Conservation (phyloP, 2,329 filamentous ascomycete genomes). For the Cytospora chrysosperma region DNA sequence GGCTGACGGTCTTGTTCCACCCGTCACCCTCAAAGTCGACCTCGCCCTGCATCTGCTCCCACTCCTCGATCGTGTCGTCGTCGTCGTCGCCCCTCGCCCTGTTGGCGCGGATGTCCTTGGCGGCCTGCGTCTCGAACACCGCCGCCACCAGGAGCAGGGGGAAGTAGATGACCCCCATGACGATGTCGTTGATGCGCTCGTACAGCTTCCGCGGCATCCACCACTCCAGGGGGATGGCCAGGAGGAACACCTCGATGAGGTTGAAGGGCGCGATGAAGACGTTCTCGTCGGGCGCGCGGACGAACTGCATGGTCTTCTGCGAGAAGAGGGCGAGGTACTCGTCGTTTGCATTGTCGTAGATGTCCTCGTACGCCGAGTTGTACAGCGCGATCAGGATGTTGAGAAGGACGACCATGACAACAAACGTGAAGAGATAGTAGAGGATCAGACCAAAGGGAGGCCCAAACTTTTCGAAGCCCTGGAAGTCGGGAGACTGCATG, state of each 20-base stretch:
- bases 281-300: conserved; percentile 95
- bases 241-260: conserved; percentile 78
- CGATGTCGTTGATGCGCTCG: conserved; percentile 78
- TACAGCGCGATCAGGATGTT: conserved; percentile 97
- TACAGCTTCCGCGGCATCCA: conserved; percentile 79
- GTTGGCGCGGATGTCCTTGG: conserved; percentile 68
- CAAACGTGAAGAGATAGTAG: conserved; percentile 97
- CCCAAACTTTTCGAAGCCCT: conserved; percentile 83
- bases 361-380: conserved; percentile 94
- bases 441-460: conserved; percentile 92
- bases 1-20: conserved; percentile 77
- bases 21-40: conserved; percentile 80
- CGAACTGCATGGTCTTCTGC: conserved; percentile 94
- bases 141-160: conserved; percentile 81
- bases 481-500: conserved; percentile 89
- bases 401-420: conserved; percentile 88
- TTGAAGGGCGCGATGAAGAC: conserved; percentile 98
- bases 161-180: conserved; percentile 85
- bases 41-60: conserved; percentile 76
- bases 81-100: conserved; percentile 80
- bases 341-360: conserved; percentile 89
- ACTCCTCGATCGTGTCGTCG: conserved; percentile 85
- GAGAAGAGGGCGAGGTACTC: conserved; percentile 93
- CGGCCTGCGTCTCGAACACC: conserved; percentile 64
- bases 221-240: conserved; percentile 87